Base-by-base conservation (phyloP, 2,329 filamentous ascomycete genomes). In the Pseudopithomyces chartarum region DNA sequence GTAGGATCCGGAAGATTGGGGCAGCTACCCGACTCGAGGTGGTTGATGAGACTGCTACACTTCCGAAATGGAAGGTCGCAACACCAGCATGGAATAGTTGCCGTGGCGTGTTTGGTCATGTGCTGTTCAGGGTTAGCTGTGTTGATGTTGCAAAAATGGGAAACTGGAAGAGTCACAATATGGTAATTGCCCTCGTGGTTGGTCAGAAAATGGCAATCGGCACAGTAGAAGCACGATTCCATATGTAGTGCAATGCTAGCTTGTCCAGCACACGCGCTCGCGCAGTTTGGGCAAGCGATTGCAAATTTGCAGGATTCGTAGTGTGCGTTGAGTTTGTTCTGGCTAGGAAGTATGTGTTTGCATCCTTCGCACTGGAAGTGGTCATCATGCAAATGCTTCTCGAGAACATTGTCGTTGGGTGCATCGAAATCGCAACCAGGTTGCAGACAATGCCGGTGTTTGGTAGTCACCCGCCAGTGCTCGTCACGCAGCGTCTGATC, bases 1-100 rank as follows among this genome's bases (percentile, higher is more conserved):
- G 57, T 36, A 1, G 64, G 87, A 73, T 92, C 86, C 0, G 87
- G 86, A 0, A 87, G 87, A 29, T 88, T 82, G 17, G 84, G 84
- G 69, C 92, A 90, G 69, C 90, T 87, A 20, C 89, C 73, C 4
- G 82, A 85, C 64, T 87, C 85, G 61, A 74, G 63, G 47, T 75
- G 73, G 42, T 66, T 63, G 53, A 73, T 66, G 3, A 73, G 68
- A 48, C 59, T 61, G 19, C 64, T 70, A 49, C 63, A 61, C 22
- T 61, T 70, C 56, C 57, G 65, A 58, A 68, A 65, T 6, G 66
- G 57, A 1, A 56, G 32, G 2, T 55, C 43, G 53, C 71, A 74
- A 29, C 54, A 59, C 69, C 68, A 73, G 48, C 71, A 74, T 0
- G 57, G 53, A 6, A 71, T 59, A 26, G 51, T 57, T 3, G 64